Percentiles rank a stretch among this genome's conserved stretches.
Evolutionary conservation across 2,329 filamentous ascomycete species (phyloP).

Genomic region (Fonsecaea pugnacius): DNA sequence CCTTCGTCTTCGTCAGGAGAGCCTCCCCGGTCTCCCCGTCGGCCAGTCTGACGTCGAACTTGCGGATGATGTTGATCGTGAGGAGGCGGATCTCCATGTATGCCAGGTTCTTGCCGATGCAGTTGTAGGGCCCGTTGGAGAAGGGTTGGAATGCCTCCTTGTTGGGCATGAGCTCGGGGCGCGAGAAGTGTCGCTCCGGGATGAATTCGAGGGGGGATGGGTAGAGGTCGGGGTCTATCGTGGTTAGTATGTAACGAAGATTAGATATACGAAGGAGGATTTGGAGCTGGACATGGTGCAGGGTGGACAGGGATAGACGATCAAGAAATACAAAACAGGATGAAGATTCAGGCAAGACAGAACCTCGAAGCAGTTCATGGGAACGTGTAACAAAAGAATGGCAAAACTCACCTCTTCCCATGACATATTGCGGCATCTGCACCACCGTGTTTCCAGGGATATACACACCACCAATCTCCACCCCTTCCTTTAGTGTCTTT

Average conservation of each 20-base stretch:
- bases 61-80: conserved; percentile 33
- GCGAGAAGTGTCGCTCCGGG: conserved; percentile 45
- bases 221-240: conserved; percentile 33
- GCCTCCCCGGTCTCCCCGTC: conserved; percentile 35
- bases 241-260: background rate
- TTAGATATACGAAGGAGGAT: background rate
- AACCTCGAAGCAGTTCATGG: background rate
- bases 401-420: conserved; percentile 27
- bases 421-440: conserved; percentile 36
- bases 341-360: background rate
- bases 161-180: conserved; percentile 43
- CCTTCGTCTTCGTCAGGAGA: conserved; percentile 30
- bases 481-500: conserved; percentile 46
- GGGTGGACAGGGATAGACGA: background rate
- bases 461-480: conserved; percentile 43
- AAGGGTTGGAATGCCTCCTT: conserved; percentile 43
- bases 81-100: conserved; percentile 39
- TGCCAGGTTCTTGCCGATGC: conserved; percentile 42
- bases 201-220: conserved; percentile 39
- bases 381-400: background rate
- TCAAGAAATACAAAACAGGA: background rate
- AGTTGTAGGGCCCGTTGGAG: conserved; percentile 39
- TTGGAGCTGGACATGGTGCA: background rate
- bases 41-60: conserved; percentile 39
- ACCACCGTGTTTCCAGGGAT: conserved; percentile 43